Conservation (phyloP, 1,284 basidiomycete genomes). For the Singerocomus inundabilis region DNA sequence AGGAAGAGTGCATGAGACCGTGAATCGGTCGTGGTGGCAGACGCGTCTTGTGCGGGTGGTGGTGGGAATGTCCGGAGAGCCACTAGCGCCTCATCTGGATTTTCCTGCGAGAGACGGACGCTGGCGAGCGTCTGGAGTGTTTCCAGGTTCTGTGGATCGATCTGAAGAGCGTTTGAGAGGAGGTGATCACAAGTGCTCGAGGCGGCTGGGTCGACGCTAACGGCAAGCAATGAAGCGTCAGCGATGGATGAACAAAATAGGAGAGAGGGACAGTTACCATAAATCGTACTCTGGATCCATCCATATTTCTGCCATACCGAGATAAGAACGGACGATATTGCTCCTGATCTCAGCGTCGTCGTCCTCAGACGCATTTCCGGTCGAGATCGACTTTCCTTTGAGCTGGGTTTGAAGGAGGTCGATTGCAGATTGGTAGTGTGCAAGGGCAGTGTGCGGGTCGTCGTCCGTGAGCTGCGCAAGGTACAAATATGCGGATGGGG, state of each 20-base stretch:
- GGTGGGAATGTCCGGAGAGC: slow-evolving; percentile 57
- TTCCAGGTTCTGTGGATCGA: slow-evolving; percentile 77
- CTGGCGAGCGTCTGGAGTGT: slow-evolving; percentile 82
- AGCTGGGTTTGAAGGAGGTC: slow-evolving; percentile 71
- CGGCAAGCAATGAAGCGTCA: background rate
- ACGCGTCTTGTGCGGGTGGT: background rate
- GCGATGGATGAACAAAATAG: background rate
- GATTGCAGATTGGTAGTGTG: slow-evolving; percentile 80
- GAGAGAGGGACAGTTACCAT: slow-evolving; percentile 57
- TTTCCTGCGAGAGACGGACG: slow-evolving; percentile 85
- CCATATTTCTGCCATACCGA: slow-evolving; percentile 95
- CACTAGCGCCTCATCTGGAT: slow-evolving; percentile 63
- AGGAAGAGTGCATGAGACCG: slow-evolving; percentile 16
- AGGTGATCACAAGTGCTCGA: slow-evolving; percentile 81
- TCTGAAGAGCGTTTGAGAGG: slow-evolving; percentile 68
- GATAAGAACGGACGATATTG: slow-evolving; percentile 80
- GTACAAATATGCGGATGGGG: slow-evolving; percentile 84
- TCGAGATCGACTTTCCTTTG: slow-evolving; percentile 54
- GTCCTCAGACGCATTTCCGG: slow-evolving; percentile 35
- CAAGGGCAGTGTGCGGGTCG: slow-evolving; percentile 75
- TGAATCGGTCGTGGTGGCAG: background rate
- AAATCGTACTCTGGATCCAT: slow-evolving; percentile 88
- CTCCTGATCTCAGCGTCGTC: slow-evolving; percentile 66
- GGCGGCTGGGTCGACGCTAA: slow-evolving; percentile 77
- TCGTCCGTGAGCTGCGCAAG: slow-evolving; percentile 84